Evolutionary conservation across 164 flowering plant genomes (phyloP).

Genomic region (Kalanchoe fedtschenkoi): DNA sequence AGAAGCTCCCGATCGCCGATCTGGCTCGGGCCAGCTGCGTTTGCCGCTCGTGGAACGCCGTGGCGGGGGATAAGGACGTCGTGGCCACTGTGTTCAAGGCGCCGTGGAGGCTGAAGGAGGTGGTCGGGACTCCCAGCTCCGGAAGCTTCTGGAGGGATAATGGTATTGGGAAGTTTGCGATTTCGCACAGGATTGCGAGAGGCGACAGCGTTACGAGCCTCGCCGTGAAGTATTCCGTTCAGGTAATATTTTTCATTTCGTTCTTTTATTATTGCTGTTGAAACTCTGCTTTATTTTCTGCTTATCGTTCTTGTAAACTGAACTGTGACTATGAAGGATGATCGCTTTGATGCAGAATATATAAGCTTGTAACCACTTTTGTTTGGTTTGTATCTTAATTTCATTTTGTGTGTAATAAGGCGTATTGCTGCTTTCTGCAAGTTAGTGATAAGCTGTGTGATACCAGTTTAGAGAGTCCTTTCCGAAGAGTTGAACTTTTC

Average conservation of each 20-base stretch:
- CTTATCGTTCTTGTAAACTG: neutral
- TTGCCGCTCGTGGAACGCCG: slow-evolving; percentile 50
- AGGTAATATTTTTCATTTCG: slow-evolving; percentile 30
- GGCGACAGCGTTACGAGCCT: slow-evolving; percentile 73
- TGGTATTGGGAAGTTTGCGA: slow-evolving; percentile 52
- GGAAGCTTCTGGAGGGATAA: slow-evolving; percentile 79
- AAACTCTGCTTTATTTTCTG: neutral
- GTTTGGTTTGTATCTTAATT: no score
- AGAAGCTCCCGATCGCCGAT: slow-evolving; percentile 47
- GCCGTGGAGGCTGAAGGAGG: slow-evolving; percentile 64
- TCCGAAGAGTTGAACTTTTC: neutral
- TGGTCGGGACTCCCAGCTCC: slow-evolving; percentile 61
- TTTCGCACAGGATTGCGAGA: slow-evolving; percentile 54
- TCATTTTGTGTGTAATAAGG: no score
- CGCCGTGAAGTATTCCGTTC: slow-evolving; percentile 85
- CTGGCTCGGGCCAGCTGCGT: slow-evolving; percentile 90
- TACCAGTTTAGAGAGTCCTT: neutral
- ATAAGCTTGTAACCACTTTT: no score
- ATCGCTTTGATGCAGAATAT: neutral
- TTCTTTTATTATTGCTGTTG: no score
- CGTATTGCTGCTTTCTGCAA: neutral
- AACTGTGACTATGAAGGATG: neutral
- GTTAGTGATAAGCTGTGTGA: no score
- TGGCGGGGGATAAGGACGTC: slow-evolving; percentile 61
- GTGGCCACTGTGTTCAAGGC: slow-evolving; percentile 41